A percentile compares a stretch with the other conserved stretches of the same genome.
Conservation (phyloP, 202 grass and related monocot genomes). For the Digitaria exilis region DNA sequence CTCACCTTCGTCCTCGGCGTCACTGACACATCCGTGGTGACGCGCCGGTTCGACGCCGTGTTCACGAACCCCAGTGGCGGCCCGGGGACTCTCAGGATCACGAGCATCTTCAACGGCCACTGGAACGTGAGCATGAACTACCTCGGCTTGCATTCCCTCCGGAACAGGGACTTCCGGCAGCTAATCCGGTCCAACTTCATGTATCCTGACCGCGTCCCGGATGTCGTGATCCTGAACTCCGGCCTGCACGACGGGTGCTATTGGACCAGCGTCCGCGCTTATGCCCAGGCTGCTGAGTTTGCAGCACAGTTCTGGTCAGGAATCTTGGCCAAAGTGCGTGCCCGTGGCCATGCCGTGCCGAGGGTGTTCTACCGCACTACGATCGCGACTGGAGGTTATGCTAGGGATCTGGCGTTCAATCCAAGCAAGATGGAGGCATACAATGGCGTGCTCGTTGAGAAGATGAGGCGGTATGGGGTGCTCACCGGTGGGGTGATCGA, state of each 20-base stretch:
- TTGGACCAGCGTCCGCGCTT: constrained; percentile 68
- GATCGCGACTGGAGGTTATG: constrained; percentile 79
- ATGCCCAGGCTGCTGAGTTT: constrained; percentile 52
- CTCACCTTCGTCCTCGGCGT: constrained; percentile 78
- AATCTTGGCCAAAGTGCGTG: constrained; percentile 44
- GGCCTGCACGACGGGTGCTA: constrained; percentile 92
- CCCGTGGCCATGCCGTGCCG: constrained; percentile 38
- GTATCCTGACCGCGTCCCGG: constrained; percentile 53
- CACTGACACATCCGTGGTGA: constrained; percentile 51
- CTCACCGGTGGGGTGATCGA: constrained; percentile 84
- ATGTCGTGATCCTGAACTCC: constrained; percentile 78
- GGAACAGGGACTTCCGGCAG: constrained; percentile 55
- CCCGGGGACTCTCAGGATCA: constrained; percentile 69
- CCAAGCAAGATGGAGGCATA: constrained; percentile 96
- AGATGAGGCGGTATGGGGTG: constrained; percentile 62
- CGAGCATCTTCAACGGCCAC: constrained; percentile 90
- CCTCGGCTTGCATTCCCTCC: constrained; percentile 80
- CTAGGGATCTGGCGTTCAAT: constrained; percentile 88
- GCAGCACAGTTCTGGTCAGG: constrained; percentile 76
- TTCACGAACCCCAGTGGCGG: constrained; percentile 64
- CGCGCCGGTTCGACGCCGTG: constrained; percentile 67
- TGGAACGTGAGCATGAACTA: constrained; percentile 95
- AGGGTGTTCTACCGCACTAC: constrained; percentile 92
- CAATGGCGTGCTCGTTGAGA: constrained; percentile 81
- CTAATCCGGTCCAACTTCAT: constrained; percentile 65